A percentile compares a stretch with the other conserved stretches of the same genome.
Conservation (phyloP, 2,329 filamentous ascomycete genomes). For the Triangularia setosa region DNA sequence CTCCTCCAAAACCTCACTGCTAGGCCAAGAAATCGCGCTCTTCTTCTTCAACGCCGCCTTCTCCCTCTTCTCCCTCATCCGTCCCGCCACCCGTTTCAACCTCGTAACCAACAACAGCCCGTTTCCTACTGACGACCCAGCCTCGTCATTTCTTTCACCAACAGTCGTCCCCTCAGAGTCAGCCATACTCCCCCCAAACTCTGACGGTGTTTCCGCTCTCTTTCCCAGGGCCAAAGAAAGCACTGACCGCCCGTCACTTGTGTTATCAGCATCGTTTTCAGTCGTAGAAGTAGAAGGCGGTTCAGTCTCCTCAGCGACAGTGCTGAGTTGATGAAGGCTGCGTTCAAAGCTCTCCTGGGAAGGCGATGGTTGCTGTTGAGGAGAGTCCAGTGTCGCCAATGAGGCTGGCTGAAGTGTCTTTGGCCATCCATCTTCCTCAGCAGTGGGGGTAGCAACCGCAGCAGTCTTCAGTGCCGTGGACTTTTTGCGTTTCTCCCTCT, state of each 20-base stretch:
- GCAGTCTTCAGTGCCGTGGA: slow-evolving; percentile 2
- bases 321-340: slow-evolving; percentile 19
- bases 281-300: neutral
- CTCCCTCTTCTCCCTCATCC: slow-evolving; percentile 29
- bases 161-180: slow-evolving; percentile 1
- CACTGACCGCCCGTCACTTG: neutral
- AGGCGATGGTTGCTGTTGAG: neutral
- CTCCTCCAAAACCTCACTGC: slow-evolving; percentile 15
- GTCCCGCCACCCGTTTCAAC: slow-evolving; percentile 13
- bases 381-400: neutral
- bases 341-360: slow-evolving; percentile 7
- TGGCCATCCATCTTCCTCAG: slow-evolving; percentile 18
- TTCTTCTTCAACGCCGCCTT: slow-evolving; percentile 12
- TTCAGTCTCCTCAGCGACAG: slow-evolving; percentile 20
- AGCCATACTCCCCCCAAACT: neutral
- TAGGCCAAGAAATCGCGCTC: slow-evolving; percentile 17
- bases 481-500: slow-evolving; percentile 18
- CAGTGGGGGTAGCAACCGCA: neutral
- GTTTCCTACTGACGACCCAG: slow-evolving; percentile 2
- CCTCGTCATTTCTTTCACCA: neutral
- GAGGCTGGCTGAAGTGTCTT: neutral
- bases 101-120: neutral
- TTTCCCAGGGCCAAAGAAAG: neutral
- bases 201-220: neutral
- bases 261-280: neutral